Conservation (phyloP, 176 grass and related monocot genomes). For the Zoysia pacifica region DNA sequence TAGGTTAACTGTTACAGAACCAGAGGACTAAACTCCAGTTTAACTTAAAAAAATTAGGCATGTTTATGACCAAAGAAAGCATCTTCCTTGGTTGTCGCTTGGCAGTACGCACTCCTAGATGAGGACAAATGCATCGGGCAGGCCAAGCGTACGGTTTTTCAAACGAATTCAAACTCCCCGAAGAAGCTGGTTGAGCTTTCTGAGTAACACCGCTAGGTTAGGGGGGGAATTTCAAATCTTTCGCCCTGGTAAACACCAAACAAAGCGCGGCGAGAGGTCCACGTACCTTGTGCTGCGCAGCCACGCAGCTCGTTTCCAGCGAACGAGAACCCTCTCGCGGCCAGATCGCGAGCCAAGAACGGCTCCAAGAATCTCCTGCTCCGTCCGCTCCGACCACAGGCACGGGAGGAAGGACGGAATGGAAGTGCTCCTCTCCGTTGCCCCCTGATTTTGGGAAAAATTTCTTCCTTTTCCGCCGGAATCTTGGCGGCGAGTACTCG, state of each 20-base stretch:
- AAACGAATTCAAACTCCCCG: slow-evolving; percentile 16
- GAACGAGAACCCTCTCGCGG: not conserved
- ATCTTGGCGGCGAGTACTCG: not conserved
- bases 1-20: not conserved
- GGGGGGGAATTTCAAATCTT: not conserved
- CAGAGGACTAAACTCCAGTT: not conserved
- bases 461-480: not conserved
- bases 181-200: not conserved
- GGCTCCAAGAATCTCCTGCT: not conserved
- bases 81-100: slow-evolving; percentile 16
- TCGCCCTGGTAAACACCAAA: not conserved
- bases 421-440: too few relatives aligned
- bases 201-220: not conserved
- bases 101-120: not conserved
- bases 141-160: not conserved
- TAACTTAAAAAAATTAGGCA: not conserved
- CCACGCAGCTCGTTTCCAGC: not conserved
- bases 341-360: not conserved
- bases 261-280: not conserved
- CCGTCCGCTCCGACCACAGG: not conserved
- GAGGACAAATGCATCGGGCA: slow-evolving; percentile 23
- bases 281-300: not conserved
- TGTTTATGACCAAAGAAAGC: not conserved
- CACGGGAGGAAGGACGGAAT: not conserved
- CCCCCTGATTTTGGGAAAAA: not conserved